A percentile compares a stretch with the other conserved stretches of the same genome.
phyloP scores from a whole-genome alignment of 2,329 filamentous ascomycete genomes.

The Apiospora koreana region DNA sequence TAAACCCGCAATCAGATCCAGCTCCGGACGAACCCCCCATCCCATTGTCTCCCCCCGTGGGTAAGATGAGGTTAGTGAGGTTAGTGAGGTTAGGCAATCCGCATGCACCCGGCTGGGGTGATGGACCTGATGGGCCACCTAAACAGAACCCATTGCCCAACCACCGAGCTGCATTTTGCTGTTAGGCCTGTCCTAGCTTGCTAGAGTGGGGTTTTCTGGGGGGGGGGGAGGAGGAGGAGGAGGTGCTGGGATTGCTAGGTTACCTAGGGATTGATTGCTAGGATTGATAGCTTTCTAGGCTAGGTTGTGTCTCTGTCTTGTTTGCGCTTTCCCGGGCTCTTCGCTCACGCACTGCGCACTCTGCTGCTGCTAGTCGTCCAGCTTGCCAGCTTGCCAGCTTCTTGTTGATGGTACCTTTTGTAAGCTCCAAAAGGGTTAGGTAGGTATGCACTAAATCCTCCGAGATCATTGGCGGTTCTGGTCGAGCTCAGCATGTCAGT shows the following conservation, averaged over 20 bases:
- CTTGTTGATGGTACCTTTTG: background rate
- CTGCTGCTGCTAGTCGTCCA: background rate
- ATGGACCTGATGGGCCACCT: too few relatives aligned
- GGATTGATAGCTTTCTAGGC: background rate
- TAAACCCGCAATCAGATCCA: background rate
- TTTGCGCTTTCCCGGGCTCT: background rate
- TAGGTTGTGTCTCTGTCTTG: background rate
- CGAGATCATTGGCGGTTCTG: background rate
- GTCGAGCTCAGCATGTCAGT: background rate
- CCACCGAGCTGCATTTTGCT: background rate
- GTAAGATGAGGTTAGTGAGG: slow-evolving; percentile 6
- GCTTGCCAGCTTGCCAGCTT: too few relatives aligned
- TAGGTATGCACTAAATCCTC: background rate
- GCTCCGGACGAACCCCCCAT: background rate
- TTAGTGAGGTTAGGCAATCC: slow-evolving; percentile 7
- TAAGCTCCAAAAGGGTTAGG: background rate
- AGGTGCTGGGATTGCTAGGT: background rate
- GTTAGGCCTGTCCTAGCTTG: background rate
- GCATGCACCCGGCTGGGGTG: background rate
- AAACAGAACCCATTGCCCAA: slow-evolving; percentile 4
- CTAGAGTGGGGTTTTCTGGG: background rate
- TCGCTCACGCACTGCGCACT: background rate
- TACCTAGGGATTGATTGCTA: too few relatives aligned
- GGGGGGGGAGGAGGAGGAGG: too few relatives aligned
- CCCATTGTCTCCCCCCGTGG: background rate